Percentiles rank a stretch among this genome's conserved stretches.
phyloP scores from a whole-genome alignment of 441 rosid genomes.

The Brassica balearica region DNA sequence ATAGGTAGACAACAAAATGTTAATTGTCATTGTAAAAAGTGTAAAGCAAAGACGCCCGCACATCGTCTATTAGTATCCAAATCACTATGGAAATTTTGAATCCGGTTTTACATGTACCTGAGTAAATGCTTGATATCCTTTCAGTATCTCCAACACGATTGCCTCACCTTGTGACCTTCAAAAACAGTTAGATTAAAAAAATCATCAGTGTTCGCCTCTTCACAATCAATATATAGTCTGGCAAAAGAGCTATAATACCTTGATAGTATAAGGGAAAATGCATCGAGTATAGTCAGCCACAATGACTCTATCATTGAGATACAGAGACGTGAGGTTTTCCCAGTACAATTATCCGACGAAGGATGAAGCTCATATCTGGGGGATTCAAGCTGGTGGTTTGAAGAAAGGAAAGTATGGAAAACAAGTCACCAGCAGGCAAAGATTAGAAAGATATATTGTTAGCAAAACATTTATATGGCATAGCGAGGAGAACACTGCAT shows the following conservation, averaged over 20 bases:
- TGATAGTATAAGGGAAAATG: slow-evolving; percentile 88
- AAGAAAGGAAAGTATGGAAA: slow-evolving; percentile 39
- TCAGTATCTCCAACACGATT: slow-evolving; percentile 93
- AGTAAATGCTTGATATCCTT: slow-evolving; percentile 99
- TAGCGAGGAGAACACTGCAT: slow-evolving; percentile 21
- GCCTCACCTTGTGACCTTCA: slow-evolving; percentile 99
- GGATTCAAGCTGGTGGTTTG: slow-evolving; percentile 81
- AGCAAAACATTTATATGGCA: slow-evolving; percentile 29
- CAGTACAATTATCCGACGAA: slow-evolving; percentile 55
- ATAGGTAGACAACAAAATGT: slow-evolving; percentile 29
- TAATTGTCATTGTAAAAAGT: slow-evolving; percentile 24
- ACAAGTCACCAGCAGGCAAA: slow-evolving; percentile 32
- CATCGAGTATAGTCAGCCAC: slow-evolving; percentile 98
- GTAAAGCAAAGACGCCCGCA: slow-evolving; percentile 21
- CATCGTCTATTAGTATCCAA: slow-evolving; percentile 29
- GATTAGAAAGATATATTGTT: slow-evolving; percentile 25
- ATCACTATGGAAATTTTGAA: slow-evolving; percentile 14
- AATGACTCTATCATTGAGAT: slow-evolving; percentile 94
- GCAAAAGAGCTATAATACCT: slow-evolving; percentile 59
- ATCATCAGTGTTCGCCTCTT: slow-evolving; percentile 12
- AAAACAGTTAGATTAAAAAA: slow-evolving; percentile 47
- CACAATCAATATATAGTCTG: slow-evolving; percentile 28
- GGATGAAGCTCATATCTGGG: slow-evolving; percentile 84
- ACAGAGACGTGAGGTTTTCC: slow-evolving; percentile 85
- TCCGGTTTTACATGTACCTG: slow-evolving; percentile 66